A percentile compares a stretch with the other conserved stretches of the same genome.
These are phyloP conservation scores for Kwoniella mangroviensis DNA, from an alignment of 768 basidiomycete species.

Conservation along the genomic window DNA sequence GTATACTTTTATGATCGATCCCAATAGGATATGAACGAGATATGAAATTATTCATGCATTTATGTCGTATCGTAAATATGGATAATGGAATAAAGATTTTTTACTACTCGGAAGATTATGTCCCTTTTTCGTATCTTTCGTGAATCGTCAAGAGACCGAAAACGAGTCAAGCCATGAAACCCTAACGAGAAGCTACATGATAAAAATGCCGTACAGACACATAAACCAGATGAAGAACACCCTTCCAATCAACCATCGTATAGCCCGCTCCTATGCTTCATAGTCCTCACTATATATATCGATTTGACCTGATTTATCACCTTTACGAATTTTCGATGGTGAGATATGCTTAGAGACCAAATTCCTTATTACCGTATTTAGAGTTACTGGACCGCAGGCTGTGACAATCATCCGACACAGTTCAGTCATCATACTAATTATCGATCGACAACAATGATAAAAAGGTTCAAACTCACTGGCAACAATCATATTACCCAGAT, in stretches of 20 bases:
- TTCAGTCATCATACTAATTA: neutral
- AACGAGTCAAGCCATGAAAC: neutral
- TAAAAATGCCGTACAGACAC: neutral
- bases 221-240: neutral
- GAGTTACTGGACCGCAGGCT: conserved; percentile 75
- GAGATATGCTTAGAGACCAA: conserved; percentile 68
- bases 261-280: conserved; percentile 60
- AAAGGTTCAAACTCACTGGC: conserved; percentile 65
- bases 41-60: conserved; percentile 2
- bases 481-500: conserved; percentile 67
- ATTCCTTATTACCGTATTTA: conserved; percentile 73
- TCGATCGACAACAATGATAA: conserved; percentile 7
- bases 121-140: neutral
- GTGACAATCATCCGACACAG: neutral
- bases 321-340: conserved; percentile 63
- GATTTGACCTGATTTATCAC: conserved; percentile 68
- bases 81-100: neutral
- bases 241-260: no score
- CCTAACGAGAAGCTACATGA: no score
- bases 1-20: neutral
- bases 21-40: neutral
- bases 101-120: neutral
- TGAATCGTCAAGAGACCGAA: neutral
- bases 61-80: conserved; percentile 3
- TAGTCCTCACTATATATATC: conserved; percentile 72